Base-by-base conservation (phyloP, 305 asterid species). In the Fraxinus greggii region DNA sequence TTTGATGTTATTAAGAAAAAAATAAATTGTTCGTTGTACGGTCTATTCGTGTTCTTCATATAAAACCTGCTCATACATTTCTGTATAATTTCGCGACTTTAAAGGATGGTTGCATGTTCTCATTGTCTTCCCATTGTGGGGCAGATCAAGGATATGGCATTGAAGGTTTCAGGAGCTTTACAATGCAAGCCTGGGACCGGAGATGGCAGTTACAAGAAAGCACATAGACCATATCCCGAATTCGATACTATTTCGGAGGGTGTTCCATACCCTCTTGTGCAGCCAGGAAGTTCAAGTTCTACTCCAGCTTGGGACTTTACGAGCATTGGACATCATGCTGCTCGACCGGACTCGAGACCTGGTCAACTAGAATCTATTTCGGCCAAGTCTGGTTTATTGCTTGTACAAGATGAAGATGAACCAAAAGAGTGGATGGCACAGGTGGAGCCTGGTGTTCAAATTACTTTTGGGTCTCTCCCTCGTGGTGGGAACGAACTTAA, bases 391-490 rank as follows among this genome's bases (percentile, higher is more conserved):
- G 90, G 90, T 59, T 89, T 87, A 1, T 91, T 88, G 12, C 89
- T 88, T 86, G 75, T 89, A 2, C 94, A 93, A 70, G 88, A 94
- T 65, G 99, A 93, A 29, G 92, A 86, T 24, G 98, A 86, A 59
- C 85, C 87, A 21, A 92, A 91, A 82, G 99, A 97, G 24, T 97
- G 99, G 99, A 90, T 80, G 59, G 98, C 99, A 13, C 99, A 97
- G 81, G 99, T 97, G 72, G 99, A 97, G 87, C 99, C 98, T 12
- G 99, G 99, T 32, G 97, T 97, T 24, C 98, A 93, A 80, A 95
- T 97, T 76, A 97, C 98, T 19, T 97, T 97, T 35, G 94, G 89
- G 70, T 93, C 99, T 7, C 97, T 97, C 72, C 95, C 96, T 31
- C 83, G 90, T 6, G 98, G 97, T 12, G 98, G 99, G 65, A 97